A percentile compares a stretch with the other conserved stretches of the same genome.
Evolutionary conservation across 129 eudicot species (phyloP).

Genomic region (Chrysanthemum lavandulifolium): DNA sequence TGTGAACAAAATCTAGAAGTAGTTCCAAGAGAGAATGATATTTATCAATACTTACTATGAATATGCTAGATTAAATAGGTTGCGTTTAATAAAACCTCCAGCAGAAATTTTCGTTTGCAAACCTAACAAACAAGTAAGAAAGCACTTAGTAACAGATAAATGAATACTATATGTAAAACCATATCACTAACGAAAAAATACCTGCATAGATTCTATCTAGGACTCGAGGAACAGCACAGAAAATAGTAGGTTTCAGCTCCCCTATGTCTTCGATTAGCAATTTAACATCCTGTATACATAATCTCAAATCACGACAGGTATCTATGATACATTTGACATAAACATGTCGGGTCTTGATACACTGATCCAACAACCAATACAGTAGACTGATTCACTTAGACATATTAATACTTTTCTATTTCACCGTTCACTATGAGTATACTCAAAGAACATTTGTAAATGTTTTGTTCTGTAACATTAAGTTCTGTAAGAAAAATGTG

Average conservation of each 20-base stretch:
- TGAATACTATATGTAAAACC: neutral
- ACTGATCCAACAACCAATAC: too few species aligned
- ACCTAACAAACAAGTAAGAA: slow-evolving; percentile 40
- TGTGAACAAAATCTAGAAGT: neutral
- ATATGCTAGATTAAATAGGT: slow-evolving; percentile 72
- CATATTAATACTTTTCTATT: too few species aligned
- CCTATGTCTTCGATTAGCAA: slow-evolving; percentile 80
- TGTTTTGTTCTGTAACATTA: too few species aligned
- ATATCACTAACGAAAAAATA: slow-evolving; percentile 4
- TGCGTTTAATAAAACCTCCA: slow-evolving; percentile 64
- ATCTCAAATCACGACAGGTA: slow-evolving; percentile 8
- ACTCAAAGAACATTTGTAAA: too few species aligned
- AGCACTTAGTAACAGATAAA: slow-evolving; percentile 11
- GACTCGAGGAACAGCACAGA: slow-evolving; percentile 98
- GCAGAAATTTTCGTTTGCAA: slow-evolving; percentile 73
- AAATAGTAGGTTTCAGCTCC: slow-evolving; percentile 87
- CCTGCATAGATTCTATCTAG: slow-evolving; percentile 90
- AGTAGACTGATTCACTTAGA: too few species aligned
- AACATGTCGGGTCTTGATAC: neutral
- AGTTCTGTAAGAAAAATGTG: too few species aligned
- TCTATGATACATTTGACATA: neutral
- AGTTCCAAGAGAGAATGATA: neutral
- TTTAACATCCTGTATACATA: slow-evolving; percentile 70
- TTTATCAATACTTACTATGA: slow-evolving; percentile 48
- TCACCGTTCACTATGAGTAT: too few species aligned